Evolutionary conservation across 306 rosid genomes (phyloP).

Genomic region (Casuarina equisetifolia): DNA sequence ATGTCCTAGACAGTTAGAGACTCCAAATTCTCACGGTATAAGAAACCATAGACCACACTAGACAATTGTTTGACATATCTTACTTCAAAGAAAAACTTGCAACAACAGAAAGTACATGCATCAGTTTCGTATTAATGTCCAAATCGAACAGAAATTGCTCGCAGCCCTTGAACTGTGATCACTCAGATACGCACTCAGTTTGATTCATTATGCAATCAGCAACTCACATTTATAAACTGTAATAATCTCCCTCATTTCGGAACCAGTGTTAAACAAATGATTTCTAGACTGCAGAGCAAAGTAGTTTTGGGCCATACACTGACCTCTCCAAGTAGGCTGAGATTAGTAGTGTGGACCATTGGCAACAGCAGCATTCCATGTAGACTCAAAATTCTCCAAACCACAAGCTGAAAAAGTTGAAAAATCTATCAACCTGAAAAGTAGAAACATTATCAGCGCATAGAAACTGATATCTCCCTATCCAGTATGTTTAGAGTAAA

Average conservation of each 20-base stretch:
- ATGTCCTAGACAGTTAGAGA: background rate
- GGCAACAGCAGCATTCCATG: background rate
- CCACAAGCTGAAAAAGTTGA: background rate
- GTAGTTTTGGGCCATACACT: background rate
- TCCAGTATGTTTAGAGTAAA: constrained; percentile 1
- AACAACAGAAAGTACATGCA: background rate
- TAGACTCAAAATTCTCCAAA: background rate
- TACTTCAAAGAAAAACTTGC: background rate
- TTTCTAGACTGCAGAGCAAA: background rate
- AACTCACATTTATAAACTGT: background rate
- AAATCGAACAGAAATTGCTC: background rate
- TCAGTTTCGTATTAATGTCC: background rate
- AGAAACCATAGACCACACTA: background rate
- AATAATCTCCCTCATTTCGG: background rate
- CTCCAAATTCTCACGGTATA: background rate
- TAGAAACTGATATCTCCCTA: background rate
- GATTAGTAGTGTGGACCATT: background rate
- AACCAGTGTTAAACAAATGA: background rate
- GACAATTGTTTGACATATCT: background rate
- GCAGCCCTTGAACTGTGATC: background rate
- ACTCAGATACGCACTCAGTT: background rate
- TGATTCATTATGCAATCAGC: background rate
- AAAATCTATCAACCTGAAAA: background rate
- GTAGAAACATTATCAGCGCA: background rate
- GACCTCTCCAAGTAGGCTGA: background rate